These are phyloP conservation scores for Dissophora ornata DNA, from an alignment of 192 early-diverging fungal genomes.

Conservation along the genomic window DNA sequence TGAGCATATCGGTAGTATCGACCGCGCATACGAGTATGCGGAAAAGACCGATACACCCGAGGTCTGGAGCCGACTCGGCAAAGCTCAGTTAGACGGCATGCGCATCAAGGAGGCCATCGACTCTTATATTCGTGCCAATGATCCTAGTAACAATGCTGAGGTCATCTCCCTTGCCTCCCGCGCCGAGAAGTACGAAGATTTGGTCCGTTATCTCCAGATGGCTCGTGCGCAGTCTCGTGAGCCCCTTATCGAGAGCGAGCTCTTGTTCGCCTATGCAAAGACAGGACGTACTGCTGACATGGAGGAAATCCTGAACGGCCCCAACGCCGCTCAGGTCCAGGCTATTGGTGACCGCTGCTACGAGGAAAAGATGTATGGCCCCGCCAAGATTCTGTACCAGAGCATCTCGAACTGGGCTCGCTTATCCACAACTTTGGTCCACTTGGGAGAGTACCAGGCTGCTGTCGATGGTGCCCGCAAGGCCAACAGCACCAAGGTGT, in stretches of 20 bases:
- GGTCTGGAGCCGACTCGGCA: constrained; percentile 96
- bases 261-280: constrained; percentile 96
- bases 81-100: constrained; percentile 91
- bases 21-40: constrained; percentile 96
- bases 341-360: constrained; percentile 96
- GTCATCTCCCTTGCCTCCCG: constrained; percentile 85
- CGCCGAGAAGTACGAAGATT: constrained; percentile 94
- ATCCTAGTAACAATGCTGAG: constrained; percentile 88
- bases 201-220: constrained; percentile 95
- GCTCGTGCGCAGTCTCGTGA: constrained; percentile 96
- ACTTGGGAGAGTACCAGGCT: constrained; percentile 93
- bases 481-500: constrained; percentile 98
- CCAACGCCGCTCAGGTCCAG: constrained; percentile 96
- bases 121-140: constrained; percentile 97
- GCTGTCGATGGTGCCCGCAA: constrained; percentile 99
- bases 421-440: constrained; percentile 94
- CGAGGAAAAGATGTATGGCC: constrained; percentile 89
- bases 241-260: constrained; percentile 93
- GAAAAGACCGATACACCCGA: constrained; percentile 88
- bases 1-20: constrained; percentile 91
- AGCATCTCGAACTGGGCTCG: constrained; percentile 99
- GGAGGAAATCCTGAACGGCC: constrained; percentile 91
- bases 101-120: constrained; percentile 96
- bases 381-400: constrained; percentile 94
- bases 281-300: constrained; percentile 90